Evolutionary conservation across 768 basidiomycete genomes (phyloP).

Genomic region (Pisolithus microcarpus): DNA sequence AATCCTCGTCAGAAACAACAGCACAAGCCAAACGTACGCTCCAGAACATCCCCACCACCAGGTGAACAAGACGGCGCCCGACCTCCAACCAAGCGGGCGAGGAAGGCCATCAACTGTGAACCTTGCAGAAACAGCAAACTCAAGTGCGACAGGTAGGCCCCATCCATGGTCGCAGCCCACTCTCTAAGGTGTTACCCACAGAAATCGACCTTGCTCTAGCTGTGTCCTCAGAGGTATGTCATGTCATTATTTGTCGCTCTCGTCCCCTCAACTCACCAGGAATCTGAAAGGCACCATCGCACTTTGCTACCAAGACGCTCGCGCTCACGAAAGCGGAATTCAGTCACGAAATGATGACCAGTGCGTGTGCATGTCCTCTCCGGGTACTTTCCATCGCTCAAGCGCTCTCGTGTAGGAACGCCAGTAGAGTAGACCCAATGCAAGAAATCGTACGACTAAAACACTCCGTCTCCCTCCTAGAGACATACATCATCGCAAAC

Average conservation of each 20-base stretch:
- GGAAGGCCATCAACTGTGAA: conserved; percentile 86
- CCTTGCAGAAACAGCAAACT: conserved; percentile 83
- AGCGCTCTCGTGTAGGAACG: conserved; percentile 17
- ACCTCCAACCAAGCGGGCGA: conserved; percentile 72
- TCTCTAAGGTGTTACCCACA: conserved; percentile 19
- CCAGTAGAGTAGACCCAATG: conserved; percentile 31
- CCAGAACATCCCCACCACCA: conserved; percentile 40
- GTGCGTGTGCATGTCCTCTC: conserved; percentile 11
- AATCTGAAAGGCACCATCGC: conserved; percentile 60
- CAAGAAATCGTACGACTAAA: conserved; percentile 36
- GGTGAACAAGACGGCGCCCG: conserved; percentile 47
- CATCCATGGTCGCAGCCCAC: not conserved
- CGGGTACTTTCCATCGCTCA: conserved; percentile 36
- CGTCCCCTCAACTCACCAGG: conserved; percentile 9
- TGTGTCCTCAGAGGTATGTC: conserved; percentile 72
- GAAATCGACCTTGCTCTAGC: conserved; percentile 83
- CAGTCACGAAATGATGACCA: conserved; percentile 51
- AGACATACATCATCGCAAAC: conserved; percentile 29
- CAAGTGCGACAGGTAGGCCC: conserved; percentile 74
- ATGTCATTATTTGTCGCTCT: not conserved
- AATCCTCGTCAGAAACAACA: conserved; percentile 16
- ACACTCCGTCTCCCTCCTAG: conserved; percentile 34
- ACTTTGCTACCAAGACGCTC: conserved; percentile 71
- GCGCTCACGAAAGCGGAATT: conserved; percentile 54
- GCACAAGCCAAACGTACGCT: conserved; percentile 33